phyloP scores from a whole-genome alignment of 2,329 filamentous ascomycete species.

The Rutstroemia sydowiana region DNA sequence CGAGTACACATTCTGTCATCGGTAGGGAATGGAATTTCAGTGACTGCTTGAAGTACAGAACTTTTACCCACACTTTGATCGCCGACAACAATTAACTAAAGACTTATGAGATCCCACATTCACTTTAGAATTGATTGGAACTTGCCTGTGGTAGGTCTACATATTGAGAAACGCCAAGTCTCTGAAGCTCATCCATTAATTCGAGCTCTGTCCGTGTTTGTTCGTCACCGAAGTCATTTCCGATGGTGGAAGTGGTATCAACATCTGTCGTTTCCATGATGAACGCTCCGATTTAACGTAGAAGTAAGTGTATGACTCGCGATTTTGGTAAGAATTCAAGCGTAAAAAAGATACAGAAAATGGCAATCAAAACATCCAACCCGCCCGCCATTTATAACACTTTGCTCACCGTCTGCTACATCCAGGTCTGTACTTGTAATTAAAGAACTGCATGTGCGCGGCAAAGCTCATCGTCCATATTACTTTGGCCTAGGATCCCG shows the following conservation, averaged over 20 bases:
- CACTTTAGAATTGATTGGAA: neutral
- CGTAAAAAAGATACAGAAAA: too few relatives aligned
- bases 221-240: conserved; percentile 15
- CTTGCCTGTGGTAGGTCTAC: conserved; percentile 16
- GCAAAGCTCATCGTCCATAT: too few relatives aligned
- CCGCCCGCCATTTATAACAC: too few relatives aligned
- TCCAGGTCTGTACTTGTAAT: too few relatives aligned
- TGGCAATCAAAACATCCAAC: too few relatives aligned
- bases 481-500: too few relatives aligned
- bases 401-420: too few relatives aligned
- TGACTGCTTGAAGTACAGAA: conserved; percentile 31
- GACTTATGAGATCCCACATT: neutral
- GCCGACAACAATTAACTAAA: conserved; percentile 32
- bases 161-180: conserved; percentile 13
- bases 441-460: too few relatives aligned
- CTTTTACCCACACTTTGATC: conserved; percentile 35
- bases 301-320: neutral
- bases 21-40: conserved; percentile 33
- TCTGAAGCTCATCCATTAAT: conserved; percentile 17
- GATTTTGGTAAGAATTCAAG: too few relatives aligned
- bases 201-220: conserved; percentile 14
- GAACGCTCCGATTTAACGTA: neutral
- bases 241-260: neutral
- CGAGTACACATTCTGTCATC: conserved; percentile 35
- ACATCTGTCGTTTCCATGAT: neutral